Conservation (phyloP, 176 grass and related monocot species). For the Oryza officinalis region DNA sequence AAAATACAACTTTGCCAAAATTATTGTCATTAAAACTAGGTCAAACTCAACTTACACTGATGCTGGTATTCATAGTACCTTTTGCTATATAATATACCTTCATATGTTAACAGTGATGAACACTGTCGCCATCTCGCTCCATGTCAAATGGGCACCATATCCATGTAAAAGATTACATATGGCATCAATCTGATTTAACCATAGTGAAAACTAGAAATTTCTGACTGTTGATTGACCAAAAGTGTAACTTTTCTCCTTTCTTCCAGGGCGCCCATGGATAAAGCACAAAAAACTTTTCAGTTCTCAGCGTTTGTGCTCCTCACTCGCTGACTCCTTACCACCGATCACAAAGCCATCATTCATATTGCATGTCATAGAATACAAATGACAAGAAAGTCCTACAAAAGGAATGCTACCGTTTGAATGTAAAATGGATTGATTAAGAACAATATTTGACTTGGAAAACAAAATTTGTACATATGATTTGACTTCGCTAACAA, state of each 20-base stretch:
- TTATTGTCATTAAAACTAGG: neutral
- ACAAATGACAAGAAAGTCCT: neutral
- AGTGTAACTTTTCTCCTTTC: neutral
- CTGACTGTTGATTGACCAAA: neutral
- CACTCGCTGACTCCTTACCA: neutral
- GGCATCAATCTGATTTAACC: neutral
- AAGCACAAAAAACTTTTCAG: neutral
- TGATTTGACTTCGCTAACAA: constrained; percentile 34
- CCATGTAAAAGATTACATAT: neutral
- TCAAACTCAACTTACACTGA: neutral
- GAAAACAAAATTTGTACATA: constrained; percentile 38
- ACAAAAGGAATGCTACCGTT: neutral
- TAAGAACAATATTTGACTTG: neutral
- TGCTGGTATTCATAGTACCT: neutral
- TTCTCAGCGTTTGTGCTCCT: neutral
- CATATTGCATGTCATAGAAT: neutral
- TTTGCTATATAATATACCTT: neutral
- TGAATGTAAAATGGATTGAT: neutral
- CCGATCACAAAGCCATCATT: neutral
- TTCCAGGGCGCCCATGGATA: neutral
- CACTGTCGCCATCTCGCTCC: neutral
- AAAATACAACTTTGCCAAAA: neutral
- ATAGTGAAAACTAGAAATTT: neutral
- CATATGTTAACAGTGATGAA: neutral
- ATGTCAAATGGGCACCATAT: neutral